Evolutionary conservation across 192 early-diverging fungal species (phyloP), one percentile per base, ranked within the genome.

Genomic region (Gigaspora rosea): DNA sequence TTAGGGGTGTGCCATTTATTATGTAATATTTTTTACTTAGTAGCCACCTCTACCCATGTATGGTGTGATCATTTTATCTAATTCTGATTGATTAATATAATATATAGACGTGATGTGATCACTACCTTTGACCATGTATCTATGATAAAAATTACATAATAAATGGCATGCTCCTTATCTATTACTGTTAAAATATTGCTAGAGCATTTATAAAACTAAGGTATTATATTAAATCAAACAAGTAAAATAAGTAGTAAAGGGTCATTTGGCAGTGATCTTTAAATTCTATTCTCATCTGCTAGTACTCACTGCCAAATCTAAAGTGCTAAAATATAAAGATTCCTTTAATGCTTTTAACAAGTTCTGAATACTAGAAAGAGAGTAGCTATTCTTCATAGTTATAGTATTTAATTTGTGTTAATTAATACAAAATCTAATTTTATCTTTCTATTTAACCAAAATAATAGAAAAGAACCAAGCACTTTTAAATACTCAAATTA

Each of bases 321-420:
- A 65, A 13, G 84, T 85, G 0, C 82, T 79, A 79, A 85, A 90
- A 16, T 73, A 16, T 7, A 47, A 4, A 3, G 80, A 10, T 78
- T n/a, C 81, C 32, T 75, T 49, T 0, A 86, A 67, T 0, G 58
- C 50, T 18, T 82, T 80, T 8, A 88, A 35, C 2, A 82, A 32
- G 1, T 89, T 81, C 7, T 86, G 78, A 18, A 90, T 87, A 27
- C 78, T 32, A 1, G 91, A 88, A 9, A 90, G 57, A 8, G 88
- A 85, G 59, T 86, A 87, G 12, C 75, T 77, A 71, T 92, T 82
- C 48, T 79, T 56, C 1, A 77, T 79, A 0, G 86, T 90, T 0
- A 82, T 32, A 18, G 10, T 65, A 75, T 91, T 91, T 12, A 92
- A 66, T 10, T 63, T 80, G 77, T 41, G 0, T 75, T 32, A 10